A percentile compares a stretch with the other conserved stretches of the same genome.
Conservation (phyloP, 2,329 filamentous ascomycete species). For the Aspergillaceae sp. region DNA sequence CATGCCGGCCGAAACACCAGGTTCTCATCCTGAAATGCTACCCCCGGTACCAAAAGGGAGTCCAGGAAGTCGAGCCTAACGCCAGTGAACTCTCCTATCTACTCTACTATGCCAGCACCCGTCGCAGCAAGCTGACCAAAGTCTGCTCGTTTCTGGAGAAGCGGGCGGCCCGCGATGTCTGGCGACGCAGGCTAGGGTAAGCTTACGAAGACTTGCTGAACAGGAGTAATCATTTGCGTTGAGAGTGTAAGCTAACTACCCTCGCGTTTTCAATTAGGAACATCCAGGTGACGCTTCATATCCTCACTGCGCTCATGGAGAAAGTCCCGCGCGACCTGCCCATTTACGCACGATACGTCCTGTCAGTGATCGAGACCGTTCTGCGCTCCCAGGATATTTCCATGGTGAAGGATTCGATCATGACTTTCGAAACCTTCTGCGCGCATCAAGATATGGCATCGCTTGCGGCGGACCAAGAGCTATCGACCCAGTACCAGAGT, state of each 20-base stretch:
- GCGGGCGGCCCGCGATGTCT: constrained; percentile 85
- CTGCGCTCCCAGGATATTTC: constrained; percentile 79
- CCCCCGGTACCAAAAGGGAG: constrained; percentile 81
- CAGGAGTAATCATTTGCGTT: too few relatives aligned
- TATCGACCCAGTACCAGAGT: constrained; percentile 71
- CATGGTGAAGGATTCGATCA: constrained; percentile 83
- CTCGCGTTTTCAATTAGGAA: constrained; percentile 49
- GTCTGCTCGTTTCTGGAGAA: constrained; percentile 92
- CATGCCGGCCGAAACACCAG: constrained; percentile 85
- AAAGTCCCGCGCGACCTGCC: constrained; percentile 85
- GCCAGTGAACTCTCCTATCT: constrained; percentile 94
- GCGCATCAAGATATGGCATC: constrained; percentile 77
- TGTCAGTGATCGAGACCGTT: constrained; percentile 75
- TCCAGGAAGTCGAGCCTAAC: constrained; percentile 89
- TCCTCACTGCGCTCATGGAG: constrained; percentile 83
- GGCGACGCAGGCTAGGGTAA: constrained; percentile 77
- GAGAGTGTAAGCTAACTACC: not conserved
- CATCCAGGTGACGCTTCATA: constrained; percentile 89
- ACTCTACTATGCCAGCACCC: constrained; percentile 91
- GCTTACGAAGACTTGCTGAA: constrained; percentile 18
- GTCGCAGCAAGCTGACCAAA: constrained; percentile 91
- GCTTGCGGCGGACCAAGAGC: constrained; percentile 76
- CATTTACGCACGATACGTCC: constrained; percentile 74
- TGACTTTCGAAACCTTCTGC: constrained; percentile 82
- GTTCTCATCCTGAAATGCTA: constrained; percentile 95